Evolutionary conservation across 2,329 filamentous ascomycete species (phyloP), one percentile per base, ranked within the genome.

Genomic region (Lasiodiplodia sp.): DNA sequence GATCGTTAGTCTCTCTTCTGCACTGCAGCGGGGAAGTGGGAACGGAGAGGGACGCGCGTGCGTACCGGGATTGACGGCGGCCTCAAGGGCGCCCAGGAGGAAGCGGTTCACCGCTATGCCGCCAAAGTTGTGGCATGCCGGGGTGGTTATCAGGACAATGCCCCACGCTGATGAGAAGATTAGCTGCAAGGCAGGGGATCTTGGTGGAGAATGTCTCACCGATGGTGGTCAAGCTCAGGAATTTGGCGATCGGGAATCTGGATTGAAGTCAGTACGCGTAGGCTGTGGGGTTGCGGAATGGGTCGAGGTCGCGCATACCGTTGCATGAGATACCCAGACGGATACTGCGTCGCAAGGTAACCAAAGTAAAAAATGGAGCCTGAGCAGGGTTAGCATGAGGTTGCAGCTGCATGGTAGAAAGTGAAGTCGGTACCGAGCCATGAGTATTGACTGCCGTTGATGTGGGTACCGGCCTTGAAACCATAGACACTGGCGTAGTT

Each of bases 401-500:
- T 7, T n/a, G 11, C 6, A 34, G 38, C 11, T 3, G 56, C 6
- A 10, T 18, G 28, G 23, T 18, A 8, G 3, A 34, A 7, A 44
- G 18, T 57, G 70, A 65, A 72, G 70, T 62, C 73, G 73, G 14
- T 60, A 70, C 70, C 71, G 11, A 86, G 78, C 86, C 85, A 87
- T 14, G 82, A 82, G 71, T 86, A 88, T 66, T 87, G 79, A 68
- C 86, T 79, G 12, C 82, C 82, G 8, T 78, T 71, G 6, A 88
- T 77, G 66, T 86, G 75, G 0, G 83, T 85, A 1, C 81, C 84
- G 40, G 83, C 74, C 53, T 83, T 75, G 14, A 86, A 74, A 0
- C 84, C 84, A 71, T 83, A 86, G 0, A 82, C 82, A 68, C 81
- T 82, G 8, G 84, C 83, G 73, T 86, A 86, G 71, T 84, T 85